phyloP scores from a whole-genome alignment of 2,329 filamentous ascomycete species.

The Sclerotiophoma versabilis region DNA sequence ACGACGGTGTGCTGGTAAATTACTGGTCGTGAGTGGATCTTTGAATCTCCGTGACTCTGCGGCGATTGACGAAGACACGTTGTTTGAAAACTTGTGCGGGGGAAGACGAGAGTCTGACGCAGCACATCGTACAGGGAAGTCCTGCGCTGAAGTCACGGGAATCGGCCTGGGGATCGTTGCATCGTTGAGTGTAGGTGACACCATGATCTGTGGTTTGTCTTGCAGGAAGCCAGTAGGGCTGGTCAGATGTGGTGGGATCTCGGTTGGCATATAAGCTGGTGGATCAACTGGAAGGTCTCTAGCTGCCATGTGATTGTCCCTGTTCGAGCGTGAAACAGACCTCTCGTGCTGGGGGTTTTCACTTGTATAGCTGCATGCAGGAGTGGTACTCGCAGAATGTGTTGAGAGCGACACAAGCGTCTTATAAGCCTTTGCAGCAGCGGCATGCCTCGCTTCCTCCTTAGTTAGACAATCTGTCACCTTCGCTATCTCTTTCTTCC shows the following conservation, averaged over 20 bases:
- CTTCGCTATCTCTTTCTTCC: neutral
- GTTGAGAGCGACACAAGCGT: neutral
- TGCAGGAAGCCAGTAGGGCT: slow-evolving; percentile 3
- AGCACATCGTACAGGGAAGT: slow-evolving; percentile 2
- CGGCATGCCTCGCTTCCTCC: slow-evolving; percentile 3
- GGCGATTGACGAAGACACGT: too few relatives aligned
- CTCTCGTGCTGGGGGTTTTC: neutral
- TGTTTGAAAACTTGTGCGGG: neutral
- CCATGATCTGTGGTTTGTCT: slow-evolving; percentile 2
- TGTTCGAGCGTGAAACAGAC: neutral
- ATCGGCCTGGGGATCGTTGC: neutral
- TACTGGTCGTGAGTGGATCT: neutral
- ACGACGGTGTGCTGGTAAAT: neutral
- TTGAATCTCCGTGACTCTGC: neutral
- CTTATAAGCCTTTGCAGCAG: slow-evolving; percentile 1
- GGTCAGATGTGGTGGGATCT: neutral
- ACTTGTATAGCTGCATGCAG: neutral
- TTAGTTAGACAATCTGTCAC: neutral
- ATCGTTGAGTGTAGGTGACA: slow-evolving; percentile 1
- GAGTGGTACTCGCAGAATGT: neutral
- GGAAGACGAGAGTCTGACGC: slow-evolving; percentile 9
- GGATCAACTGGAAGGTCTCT: neutral
- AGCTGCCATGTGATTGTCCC: neutral
- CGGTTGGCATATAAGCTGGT: slow-evolving; percentile 1
- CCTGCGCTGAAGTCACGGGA: neutral